Evolutionary conservation across 345 rosid species (phyloP), one percentile per base, ranked within the genome.

Genomic region (Hibiscus syriacus): DNA sequence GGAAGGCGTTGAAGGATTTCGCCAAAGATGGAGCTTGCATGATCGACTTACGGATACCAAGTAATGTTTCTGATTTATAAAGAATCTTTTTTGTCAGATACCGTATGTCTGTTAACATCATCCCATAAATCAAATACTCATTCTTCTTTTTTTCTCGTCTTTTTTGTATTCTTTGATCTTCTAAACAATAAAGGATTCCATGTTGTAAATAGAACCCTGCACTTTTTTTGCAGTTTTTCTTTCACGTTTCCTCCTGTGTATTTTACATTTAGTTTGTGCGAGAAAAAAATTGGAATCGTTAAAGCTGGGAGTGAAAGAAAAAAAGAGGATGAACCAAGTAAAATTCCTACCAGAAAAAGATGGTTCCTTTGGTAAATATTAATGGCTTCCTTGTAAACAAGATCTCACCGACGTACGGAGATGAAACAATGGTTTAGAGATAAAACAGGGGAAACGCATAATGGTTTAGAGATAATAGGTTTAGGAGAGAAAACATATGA

Each of bases 21-120:
- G 87, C 34, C 89, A 79, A 79, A 85, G 99, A 72, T 94, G 97
- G 99, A 87, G 99, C 77, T 75, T 94, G 74, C 99, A 94, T 46
- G 99, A 97, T 62, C 88, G 82, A 30, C 88, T 91, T 76, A 80
- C 92, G 1, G 95, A 94, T 76, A 80, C 85, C 74, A 91, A 85
- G 94, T 88, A 87, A 79, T 43, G 64, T 43, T 25, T 38, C 41
- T 30, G 19, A n/a, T n/a, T n/a, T n/a, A 16, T 1, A 13, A 63
- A 16, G 26, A 43, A 53, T 66, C 12, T 50, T 11, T 12, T 17
- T 16, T 16, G 2, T 6, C 41, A 38, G 41, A 38, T 38, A 38
- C 2, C 10, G 41, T 38, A 38, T 38, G 41, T 10, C 10, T 36
- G 9, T 8, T 36, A 36, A 2, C 9, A 36, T 11, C 39, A 36